These are phyloP conservation scores for Ulvella scutata DNA, from an alignment of 139 green algal species.

Conservation along the genomic window DNA sequence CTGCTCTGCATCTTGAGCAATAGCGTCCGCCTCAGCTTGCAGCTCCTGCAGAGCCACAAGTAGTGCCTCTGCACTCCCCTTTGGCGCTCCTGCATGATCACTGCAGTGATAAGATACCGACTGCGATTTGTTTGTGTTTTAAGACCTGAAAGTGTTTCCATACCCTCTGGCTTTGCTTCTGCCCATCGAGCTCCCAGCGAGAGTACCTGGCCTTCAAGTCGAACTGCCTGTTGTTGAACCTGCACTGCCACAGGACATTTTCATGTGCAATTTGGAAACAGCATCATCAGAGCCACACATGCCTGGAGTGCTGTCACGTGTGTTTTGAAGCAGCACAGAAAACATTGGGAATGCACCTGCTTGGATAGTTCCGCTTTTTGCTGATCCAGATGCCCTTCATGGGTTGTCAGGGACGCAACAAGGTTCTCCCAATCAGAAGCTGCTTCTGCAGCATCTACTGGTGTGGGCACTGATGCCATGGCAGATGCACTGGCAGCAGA, in stretches of 20 bases:
- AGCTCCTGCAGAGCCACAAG: neutral
- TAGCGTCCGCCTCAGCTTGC: neutral
- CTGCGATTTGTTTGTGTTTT: too few relatives aligned
- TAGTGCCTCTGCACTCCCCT: neutral
- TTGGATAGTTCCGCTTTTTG: neutral
- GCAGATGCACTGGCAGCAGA: neutral
- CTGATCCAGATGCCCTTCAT: neutral
- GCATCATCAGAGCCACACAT: too few relatives aligned
- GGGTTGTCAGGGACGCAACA: neutral
- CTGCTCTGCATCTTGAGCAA: neutral
- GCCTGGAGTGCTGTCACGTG: too few relatives aligned
- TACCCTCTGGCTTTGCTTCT: neutral
- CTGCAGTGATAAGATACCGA: neutral
- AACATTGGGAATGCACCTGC: too few relatives aligned
- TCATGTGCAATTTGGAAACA: too few relatives aligned
- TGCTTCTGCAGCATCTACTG: neutral
- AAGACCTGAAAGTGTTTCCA: too few relatives aligned
- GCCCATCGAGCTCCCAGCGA: neutral
- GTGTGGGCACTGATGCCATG: neutral
- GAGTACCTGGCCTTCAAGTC: neutral
- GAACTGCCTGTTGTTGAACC: too few relatives aligned
- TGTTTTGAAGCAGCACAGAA: too few relatives aligned
- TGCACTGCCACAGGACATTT: too few relatives aligned
- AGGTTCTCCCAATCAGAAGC: neutral
- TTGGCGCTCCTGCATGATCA: neutral